Base-by-base conservation (phyloP, 2,329 filamentous ascomycete species). In the Cadophora luteo-olivacea region DNA sequence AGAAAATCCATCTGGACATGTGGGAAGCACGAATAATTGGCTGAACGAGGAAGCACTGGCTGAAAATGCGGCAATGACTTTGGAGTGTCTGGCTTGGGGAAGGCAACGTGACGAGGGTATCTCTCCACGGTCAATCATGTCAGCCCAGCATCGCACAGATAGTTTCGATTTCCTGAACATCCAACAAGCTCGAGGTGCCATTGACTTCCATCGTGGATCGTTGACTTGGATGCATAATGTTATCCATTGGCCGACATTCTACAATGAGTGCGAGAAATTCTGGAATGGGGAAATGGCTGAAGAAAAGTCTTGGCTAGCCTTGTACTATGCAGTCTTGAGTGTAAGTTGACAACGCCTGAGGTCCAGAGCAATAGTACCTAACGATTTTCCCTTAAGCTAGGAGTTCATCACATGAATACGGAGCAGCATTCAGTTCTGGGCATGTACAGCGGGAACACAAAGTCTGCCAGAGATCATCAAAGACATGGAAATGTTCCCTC, bases 211-310 rank as follows among this genome's bases (percentile, higher is more conserved):
- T 25, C 52, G 52, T 25, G 24, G 14, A 24, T 57, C 19, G n/a
- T 22, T 57, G 24, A 57, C 52, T 25, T 57, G 52, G 52, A 57
- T 57, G 52, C 52, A 57, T 29, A 57, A 57, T 25, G 24, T 25
- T 29, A 57, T 57, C 4, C 16, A 57, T 14, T 57, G 24, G 16
- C 52, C 52, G 5, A 24, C 24, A 14, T 57, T 57, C 24, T 22
- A 25, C 52, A 22, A 14, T 5, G 52, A 57, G 32, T 57, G 52
- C 24, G 52, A 57, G 19, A 5, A 25, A 57, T 57, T 57, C 32
- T 57, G 52, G 52, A 16, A 29, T 5, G 5, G 11, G 4, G 33
- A 36, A 11, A 11, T 36, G 11, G 33, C 11, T 11, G 11, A 36
- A 5, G 33, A 36, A 11, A 36, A 36, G 11, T 36, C 33, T 11